A percentile compares a stretch with the other conserved stretches of the same genome.
These are phyloP conservation scores for Penicillium crystallinum DNA, from an alignment of 495 filamentous ascomycete species.

Conservation along the genomic window DNA sequence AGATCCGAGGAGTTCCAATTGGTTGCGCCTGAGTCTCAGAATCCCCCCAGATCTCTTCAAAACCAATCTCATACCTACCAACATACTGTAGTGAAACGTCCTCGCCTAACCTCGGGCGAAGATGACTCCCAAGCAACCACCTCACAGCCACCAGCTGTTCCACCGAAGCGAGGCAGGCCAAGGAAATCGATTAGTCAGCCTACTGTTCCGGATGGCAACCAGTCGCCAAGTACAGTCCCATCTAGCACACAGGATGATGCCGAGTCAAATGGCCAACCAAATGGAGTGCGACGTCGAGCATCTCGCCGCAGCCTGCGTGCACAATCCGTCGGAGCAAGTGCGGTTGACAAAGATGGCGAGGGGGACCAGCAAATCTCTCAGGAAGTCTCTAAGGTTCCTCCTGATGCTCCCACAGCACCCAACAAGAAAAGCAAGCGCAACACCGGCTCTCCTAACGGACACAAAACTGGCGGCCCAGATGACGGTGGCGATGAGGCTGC, in stretches of 20 bases:
- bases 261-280: not conserved
- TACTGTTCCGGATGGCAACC: slow-evolving; percentile 8
- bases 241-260: not conserved
- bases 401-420: not conserved
- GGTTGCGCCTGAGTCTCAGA: not conserved
- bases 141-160: not conserved
- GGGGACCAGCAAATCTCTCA: not conserved
- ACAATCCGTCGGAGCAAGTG: slow-evolving; percentile 3
- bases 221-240: slow-evolving; percentile 10
- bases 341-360: not conserved
- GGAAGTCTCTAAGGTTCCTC: not conserved
- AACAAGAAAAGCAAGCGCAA: slow-evolving; percentile 8
- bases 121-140: not conserved
- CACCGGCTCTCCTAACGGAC: slow-evolving; percentile 1
- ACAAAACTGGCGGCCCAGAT: not conserved
- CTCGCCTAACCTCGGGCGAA: slow-evolving; percentile 20
- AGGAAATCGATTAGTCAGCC: slow-evolving; percentile 28
- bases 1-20: slow-evolving; percentile 7
- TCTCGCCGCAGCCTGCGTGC: slow-evolving; percentile 15
- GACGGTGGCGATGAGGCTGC: not conserved
- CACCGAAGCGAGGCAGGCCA: slow-evolving; percentile 28
- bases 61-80: not conserved
- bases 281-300: not conserved
- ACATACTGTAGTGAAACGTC: slow-evolving; percentile 30
- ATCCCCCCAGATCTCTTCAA: not conserved